A percentile compares a stretch with the other conserved stretches of the same genome.
These are phyloP conservation scores for Pouteria campechiana DNA, from an alignment of 179 eudicot genomes.

Conservation along the genomic window DNA sequence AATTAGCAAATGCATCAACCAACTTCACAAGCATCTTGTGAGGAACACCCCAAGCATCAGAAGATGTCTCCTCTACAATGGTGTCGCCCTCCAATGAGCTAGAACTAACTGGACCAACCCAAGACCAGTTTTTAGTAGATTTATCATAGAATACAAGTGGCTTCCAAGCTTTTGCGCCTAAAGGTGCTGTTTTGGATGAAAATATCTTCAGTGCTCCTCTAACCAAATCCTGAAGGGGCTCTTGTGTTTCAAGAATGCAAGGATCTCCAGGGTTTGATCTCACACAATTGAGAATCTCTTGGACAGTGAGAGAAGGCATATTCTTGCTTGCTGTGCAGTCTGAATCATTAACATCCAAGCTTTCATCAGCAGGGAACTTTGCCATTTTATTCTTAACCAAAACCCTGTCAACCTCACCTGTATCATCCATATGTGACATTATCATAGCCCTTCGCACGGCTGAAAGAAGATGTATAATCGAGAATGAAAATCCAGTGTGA, in stretches of 20 bases:
- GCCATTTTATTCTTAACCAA: conserved; percentile 24
- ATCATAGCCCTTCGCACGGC: conserved; percentile 76
- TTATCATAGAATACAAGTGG: conserved; percentile 58
- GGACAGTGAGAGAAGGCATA: conserved; percentile 47
- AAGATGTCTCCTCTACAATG: conserved; percentile 51
- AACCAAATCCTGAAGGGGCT: conserved; percentile 79
- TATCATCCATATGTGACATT: conserved; percentile 34
- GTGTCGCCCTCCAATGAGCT: conserved; percentile 25
- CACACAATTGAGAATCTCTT: conserved; percentile 68
- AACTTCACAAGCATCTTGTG: conserved; percentile 75
- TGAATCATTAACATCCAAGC: conserved; percentile 23
- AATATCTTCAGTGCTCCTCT: conserved; percentile 77
- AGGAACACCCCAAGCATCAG: conserved; percentile 79
- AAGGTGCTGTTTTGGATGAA: conserved; percentile 67
- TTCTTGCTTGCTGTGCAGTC: conserved; percentile 13
- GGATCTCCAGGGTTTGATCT: conserved; percentile 82
- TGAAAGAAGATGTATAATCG: conserved; percentile 77
- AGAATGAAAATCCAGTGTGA: conserved; percentile 78
- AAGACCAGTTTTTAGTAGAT: conserved; percentile 65
- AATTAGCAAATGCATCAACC: conserved; percentile 83
- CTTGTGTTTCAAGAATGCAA: conserved; percentile 72
- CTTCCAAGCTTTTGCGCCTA: conserved; percentile 93
- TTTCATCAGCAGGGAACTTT: too few species aligned
- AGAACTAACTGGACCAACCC: conserved; percentile 55
- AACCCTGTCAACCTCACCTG: conserved; percentile 24